phyloP scores from a whole-genome alignment of 1,139 yeast genomes.

The Geotrichum restrictum region DNA sequence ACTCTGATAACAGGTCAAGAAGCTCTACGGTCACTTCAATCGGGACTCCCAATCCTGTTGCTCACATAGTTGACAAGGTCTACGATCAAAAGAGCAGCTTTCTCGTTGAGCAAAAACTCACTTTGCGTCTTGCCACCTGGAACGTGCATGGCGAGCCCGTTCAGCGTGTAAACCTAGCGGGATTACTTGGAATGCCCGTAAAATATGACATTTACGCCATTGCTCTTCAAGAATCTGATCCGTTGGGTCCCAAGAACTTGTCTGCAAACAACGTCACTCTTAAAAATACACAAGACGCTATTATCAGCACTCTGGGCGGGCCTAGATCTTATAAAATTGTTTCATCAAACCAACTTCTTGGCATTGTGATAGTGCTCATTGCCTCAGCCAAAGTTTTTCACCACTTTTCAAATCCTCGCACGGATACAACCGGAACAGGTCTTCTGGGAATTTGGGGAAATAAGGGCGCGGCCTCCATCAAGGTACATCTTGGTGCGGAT shows the following conservation, averaged over 20 bases:
- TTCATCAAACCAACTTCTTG: slow-evolving; percentile 47
- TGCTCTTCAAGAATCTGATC: slow-evolving; percentile 53
- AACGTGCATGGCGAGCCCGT: slow-evolving; percentile 18
- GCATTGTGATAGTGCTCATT: slow-evolving; percentile 46
- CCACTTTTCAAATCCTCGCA: slow-evolving; percentile 41
- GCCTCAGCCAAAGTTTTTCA: slow-evolving; percentile 34
- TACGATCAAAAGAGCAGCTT: neutral
- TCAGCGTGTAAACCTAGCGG: slow-evolving; percentile 11
- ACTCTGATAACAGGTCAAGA: neutral
- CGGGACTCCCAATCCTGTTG: neutral
- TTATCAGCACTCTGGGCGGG: slow-evolving; percentile 34
- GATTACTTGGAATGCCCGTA: slow-evolving; percentile 15
- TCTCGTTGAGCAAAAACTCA: neutral
- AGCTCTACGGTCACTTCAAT: neutral
- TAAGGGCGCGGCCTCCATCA: slow-evolving; percentile 52
- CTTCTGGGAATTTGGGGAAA: slow-evolving; percentile 56
- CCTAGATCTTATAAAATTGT: slow-evolving; percentile 34
- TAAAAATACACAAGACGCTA: slow-evolving; percentile 38
- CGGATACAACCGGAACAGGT: slow-evolving; percentile 52
- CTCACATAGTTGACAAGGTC: neutral
- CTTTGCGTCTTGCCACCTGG: slow-evolving; percentile 12
- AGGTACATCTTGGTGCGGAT: slow-evolving; percentile 35
- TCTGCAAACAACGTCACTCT: slow-evolving; percentile 45
- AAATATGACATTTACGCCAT: slow-evolving; percentile 43
- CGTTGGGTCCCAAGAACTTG: slow-evolving; percentile 44